Conservation (phyloP, 2,329 filamentous ascomycete genomes). For the Phyllosticta capitalensis region DNA sequence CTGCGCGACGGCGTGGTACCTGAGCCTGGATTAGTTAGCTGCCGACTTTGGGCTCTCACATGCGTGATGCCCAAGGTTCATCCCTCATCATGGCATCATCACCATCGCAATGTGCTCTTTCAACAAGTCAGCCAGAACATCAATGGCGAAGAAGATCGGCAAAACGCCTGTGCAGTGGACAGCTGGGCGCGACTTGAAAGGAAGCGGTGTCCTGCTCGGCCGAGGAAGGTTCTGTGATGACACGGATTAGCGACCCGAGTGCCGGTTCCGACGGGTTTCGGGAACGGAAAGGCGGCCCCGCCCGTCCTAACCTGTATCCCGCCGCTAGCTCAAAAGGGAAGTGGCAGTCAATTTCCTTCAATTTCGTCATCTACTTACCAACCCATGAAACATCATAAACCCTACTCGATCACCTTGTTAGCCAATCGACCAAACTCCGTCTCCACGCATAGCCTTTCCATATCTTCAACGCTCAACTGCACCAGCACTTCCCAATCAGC, state of each 20-base stretch:
- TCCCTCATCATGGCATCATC: neutral
- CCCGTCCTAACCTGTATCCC: too few relatives aligned
- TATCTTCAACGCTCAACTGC: neutral
- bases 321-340: too few relatives aligned
- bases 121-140: neutral
- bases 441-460: neutral
- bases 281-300: too few relatives aligned
- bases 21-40: neutral
- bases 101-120: neutral
- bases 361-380: too few relatives aligned
- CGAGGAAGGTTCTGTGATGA: neutral
- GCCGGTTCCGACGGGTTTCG: too few relatives aligned
- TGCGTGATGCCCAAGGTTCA: neutral
- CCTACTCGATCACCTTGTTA: neutral
- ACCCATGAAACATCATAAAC: neutral
- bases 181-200: neutral
- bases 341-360: too few relatives aligned
- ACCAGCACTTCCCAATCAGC: constrained; percentile 2
- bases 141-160: neutral
- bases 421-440: neutral
- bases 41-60: neutral
- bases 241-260: too few relatives aligned
- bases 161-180: neutral
- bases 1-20: neutral
- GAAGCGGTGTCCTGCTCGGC: neutral